phyloP scores from a whole-genome alignment of 2,329 filamentous ascomycete genomes.

The Fusarium sp. region DNA sequence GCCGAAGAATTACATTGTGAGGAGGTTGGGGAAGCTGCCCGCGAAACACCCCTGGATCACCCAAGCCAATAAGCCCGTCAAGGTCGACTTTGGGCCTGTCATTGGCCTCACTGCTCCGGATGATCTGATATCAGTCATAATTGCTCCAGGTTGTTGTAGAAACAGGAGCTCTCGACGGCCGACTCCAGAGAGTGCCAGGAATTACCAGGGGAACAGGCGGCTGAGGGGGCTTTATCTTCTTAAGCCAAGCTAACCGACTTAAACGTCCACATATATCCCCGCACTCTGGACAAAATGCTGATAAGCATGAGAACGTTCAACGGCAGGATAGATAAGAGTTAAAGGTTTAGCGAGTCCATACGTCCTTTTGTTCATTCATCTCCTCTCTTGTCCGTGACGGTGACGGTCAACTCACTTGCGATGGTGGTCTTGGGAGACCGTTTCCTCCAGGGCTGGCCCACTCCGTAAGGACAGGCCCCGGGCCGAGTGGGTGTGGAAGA shows the following conservation, averaged over 20 bases:
- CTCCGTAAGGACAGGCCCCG: conserved; percentile 2
- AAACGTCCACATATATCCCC: neutral
- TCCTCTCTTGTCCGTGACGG: neutral
- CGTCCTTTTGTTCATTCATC: neutral
- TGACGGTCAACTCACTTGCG: neutral
- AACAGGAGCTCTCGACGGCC: neutral
- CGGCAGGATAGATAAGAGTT: neutral
- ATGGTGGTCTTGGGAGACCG: neutral
- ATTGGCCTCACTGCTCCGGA: conserved; percentile 10
- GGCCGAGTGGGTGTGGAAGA: conserved; percentile 31
- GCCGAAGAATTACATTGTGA: neutral
- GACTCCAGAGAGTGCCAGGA: neutral
- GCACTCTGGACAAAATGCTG: neutral
- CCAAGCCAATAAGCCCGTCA: conserved; percentile 22
- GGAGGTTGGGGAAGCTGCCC: conserved; percentile 1
- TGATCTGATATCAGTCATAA: conserved; percentile 5
- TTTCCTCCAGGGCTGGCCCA: conserved; percentile 19
- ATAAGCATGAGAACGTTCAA: neutral
- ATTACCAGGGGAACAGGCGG: neutral
- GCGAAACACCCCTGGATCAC: neutral
- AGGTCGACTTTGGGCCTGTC: conserved; percentile 1
- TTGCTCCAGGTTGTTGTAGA: neutral
- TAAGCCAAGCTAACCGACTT: neutral
- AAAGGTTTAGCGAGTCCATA: neutral
- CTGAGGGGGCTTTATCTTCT: neutral